Conservation (phyloP, 2,329 filamentous ascomycete genomes). For the Diaporthe helianthi region DNA sequence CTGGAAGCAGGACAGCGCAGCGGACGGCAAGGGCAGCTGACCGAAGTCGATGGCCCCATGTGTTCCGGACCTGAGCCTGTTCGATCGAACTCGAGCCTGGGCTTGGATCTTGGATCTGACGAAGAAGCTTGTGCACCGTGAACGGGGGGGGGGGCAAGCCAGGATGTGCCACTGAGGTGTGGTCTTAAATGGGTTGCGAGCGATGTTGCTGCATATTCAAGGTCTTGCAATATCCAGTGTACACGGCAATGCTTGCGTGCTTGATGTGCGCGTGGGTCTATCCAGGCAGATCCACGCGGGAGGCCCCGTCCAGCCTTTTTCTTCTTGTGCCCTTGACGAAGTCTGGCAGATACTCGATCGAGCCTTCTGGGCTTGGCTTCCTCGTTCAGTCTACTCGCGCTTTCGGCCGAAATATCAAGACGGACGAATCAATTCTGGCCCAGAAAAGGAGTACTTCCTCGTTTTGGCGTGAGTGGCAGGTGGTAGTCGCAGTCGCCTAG, state of each 20-base stretch:
- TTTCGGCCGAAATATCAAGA: too few relatives aligned
- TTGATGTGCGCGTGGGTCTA: conserved; percentile 20
- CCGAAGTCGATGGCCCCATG: conserved; percentile 15
- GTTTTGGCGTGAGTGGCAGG: not conserved
- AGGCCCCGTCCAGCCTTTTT: not conserved
- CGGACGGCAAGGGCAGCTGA: conserved; percentile 6
- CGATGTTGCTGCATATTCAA: conserved; percentile 15
- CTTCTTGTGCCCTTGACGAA: conserved; percentile 3
- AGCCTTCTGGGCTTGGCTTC: not conserved
- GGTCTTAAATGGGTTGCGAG: conserved; percentile 16
- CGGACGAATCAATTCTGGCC: too few relatives aligned
- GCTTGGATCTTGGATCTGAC: not conserved
- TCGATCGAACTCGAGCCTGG: not conserved
- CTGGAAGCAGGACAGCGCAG: not conserved
- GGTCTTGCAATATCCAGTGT: not conserved
- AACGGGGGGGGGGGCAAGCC: not conserved
- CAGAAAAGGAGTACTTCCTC: not conserved
- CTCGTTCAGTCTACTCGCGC: not conserved
- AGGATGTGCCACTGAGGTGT: conserved; percentile 18
- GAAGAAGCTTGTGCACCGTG: conserved; percentile 1
- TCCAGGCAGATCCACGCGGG: not conserved
- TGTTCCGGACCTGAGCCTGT: not conserved
- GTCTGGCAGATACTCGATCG: conserved; percentile 5
- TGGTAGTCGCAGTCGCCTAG: not conserved
- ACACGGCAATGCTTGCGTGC: conserved; percentile 12